phyloP scores from a whole-genome alignment of 352 stramenopile genomes.

The Elongisporangium prolatum region DNA sequence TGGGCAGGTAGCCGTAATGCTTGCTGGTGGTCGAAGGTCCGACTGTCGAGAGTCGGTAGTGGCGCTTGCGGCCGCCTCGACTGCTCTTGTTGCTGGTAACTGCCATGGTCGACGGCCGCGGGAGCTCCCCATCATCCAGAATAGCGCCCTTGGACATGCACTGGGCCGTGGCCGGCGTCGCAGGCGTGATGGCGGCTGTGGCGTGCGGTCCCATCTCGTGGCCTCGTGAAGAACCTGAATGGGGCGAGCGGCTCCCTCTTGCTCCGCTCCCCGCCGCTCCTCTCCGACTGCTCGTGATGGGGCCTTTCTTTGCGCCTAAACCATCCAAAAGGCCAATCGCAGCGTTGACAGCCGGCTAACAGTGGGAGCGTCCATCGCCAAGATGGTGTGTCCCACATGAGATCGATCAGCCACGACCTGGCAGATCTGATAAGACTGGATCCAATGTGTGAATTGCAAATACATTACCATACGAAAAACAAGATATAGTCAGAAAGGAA shows the following conservation, averaged over 20 bases:
- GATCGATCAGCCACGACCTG: background rate
- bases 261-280: background rate
- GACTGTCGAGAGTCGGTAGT: background rate
- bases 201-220: background rate
- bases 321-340: background rate
- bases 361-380: background rate
- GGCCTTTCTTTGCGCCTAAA: background rate
- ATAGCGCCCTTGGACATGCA: slow-evolving; percentile 3
- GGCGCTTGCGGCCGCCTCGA: slow-evolving; percentile 10
- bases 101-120: background rate
- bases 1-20: slow-evolving; percentile 6
- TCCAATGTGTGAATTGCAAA: background rate
- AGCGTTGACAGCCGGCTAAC: background rate
- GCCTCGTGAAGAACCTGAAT: background rate
- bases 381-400: background rate
- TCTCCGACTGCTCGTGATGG: background rate
- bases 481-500: background rate
- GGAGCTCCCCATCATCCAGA: background rate
- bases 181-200: background rate
- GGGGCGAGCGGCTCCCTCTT: background rate
- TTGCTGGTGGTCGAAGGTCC: slow-evolving; percentile 2
- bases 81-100: slow-evolving; percentile 3
- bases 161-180: background rate
- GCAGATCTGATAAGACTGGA: background rate
- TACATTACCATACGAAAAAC: background rate